These are phyloP conservation scores for Magnaporthiopsis incrustans DNA, from an alignment of 2,329 filamentous ascomycete genomes.

Conservation along the genomic window DNA sequence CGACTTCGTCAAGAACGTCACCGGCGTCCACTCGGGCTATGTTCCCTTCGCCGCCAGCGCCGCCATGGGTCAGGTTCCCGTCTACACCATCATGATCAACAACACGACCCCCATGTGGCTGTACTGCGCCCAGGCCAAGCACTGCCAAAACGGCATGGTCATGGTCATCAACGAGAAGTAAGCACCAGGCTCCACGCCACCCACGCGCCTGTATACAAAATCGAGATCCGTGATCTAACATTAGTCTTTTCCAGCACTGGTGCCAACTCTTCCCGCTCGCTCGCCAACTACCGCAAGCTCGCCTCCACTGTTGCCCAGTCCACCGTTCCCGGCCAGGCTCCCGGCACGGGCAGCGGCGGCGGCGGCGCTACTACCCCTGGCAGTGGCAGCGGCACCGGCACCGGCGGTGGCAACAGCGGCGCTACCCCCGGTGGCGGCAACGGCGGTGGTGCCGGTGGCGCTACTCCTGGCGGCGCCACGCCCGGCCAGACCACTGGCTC, in stretches of 20 bases:
- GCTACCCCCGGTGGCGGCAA: slow-evolving; percentile 16
- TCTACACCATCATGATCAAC: slow-evolving; percentile 64
- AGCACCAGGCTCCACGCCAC: slow-evolving; percentile 21
- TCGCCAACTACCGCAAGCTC: slow-evolving; percentile 38
- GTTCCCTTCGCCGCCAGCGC: slow-evolving; percentile 50
- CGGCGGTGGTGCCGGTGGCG: slow-evolving; percentile 15
- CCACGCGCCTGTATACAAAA: no score
- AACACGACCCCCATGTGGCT: slow-evolving; percentile 67
- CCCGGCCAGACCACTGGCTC: slow-evolving; percentile 18
- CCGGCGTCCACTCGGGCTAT: slow-evolving; percentile 61
- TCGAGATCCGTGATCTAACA: not conserved
- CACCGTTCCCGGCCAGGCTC: slow-evolving; percentile 20
- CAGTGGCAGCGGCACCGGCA: slow-evolving; percentile 8
- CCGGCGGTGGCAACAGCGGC: slow-evolving; percentile 15
- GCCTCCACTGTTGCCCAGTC: slow-evolving; percentile 31
- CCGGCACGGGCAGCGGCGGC: slow-evolving; percentile 9
- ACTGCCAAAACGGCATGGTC: slow-evolving; percentile 69
- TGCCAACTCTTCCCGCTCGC: slow-evolving; percentile 43
- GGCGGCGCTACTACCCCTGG: not conserved
- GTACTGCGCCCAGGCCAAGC: slow-evolving; percentile 66
- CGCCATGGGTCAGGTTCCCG: slow-evolving; percentile 45
- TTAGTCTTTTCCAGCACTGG: slow-evolving; percentile 8
- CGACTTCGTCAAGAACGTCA: slow-evolving; percentile 42
- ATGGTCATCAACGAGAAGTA: slow-evolving; percentile 71
- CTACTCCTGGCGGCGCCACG: slow-evolving; percentile 12